A percentile compares a stretch with the other conserved stretches of the same genome.
These are phyloP conservation scores for Endocalyx cinctus DNA, from an alignment of 2,329 filamentous ascomycete species.

Conservation along the genomic window DNA sequence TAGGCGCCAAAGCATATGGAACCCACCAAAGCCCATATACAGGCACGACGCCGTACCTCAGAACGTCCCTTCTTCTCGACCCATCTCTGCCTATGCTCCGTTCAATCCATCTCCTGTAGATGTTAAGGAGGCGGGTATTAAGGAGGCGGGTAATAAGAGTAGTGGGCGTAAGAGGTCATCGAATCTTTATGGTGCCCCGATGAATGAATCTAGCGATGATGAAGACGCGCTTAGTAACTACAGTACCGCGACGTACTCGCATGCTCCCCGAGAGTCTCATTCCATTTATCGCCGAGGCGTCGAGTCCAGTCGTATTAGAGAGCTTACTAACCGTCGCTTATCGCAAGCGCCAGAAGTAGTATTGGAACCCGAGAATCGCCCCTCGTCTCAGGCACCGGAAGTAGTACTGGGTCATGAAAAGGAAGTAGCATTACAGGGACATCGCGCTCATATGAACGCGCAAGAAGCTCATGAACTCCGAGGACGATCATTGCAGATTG, in stretches of 20 bases:
- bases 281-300: background rate
- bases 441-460: too few species aligned
- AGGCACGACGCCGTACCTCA: background rate
- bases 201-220: background rate
- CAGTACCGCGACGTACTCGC: conserved; percentile 2
- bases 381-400: too few species aligned
- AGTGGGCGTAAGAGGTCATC: background rate
- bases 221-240: conserved; percentile 1
- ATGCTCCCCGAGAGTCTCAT: background rate
- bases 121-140: too few species aligned
- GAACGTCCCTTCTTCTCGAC: too few species aligned
- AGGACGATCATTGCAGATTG: too few species aligned
- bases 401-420: too few species aligned
- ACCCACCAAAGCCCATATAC: conserved; percentile 4
- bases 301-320: conserved; percentile 1
- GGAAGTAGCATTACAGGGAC: too few species aligned
- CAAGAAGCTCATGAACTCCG: too few species aligned
- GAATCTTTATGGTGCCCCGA: conserved; percentile 1
- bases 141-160: too few species aligned
- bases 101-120: too few species aligned
- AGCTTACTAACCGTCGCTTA: background rate
- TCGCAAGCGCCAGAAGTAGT: background rate
- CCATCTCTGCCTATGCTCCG: background rate
- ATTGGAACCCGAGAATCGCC: background rate
- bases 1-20: conserved; percentile 2